Percentiles rank a stretch among this genome's conserved stretches.
Evolutionary conservation across 2,329 filamentous ascomycete species (phyloP).

Genomic region (Metarhizium rileyi): DNA sequence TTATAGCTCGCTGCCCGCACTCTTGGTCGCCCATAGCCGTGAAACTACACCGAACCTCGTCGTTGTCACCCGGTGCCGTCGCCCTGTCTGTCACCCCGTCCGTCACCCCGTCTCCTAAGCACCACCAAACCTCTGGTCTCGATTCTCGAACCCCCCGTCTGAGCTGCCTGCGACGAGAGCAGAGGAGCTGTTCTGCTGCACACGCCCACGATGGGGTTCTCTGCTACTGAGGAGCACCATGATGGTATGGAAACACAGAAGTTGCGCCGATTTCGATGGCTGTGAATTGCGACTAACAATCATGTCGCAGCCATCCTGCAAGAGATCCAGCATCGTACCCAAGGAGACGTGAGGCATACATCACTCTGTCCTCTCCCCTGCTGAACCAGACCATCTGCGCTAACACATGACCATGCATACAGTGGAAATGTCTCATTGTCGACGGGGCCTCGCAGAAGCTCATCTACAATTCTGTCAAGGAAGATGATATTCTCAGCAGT

Average conservation of each 20-base stretch:
- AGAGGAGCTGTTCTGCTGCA: conserved; percentile 16
- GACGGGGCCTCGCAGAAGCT: conserved; percentile 78
- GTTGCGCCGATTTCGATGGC: background rate
- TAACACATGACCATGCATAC: background rate
- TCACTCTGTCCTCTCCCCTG: background rate
- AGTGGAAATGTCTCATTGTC: conserved; percentile 97
- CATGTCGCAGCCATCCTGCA: conserved; percentile 23
- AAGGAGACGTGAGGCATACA: conserved; percentile 58
- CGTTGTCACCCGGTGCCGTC: background rate
- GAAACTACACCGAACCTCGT: background rate
- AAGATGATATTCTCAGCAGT: conserved; percentile 94
- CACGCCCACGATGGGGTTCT: conserved; percentile 67
- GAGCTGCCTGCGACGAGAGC: background rate
- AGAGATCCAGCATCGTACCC: conserved; percentile 64
- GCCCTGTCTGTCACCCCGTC: background rate
- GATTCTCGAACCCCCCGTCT: no score
- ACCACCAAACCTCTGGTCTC: background rate
- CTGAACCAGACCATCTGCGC: background rate
- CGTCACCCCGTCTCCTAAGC: background rate
- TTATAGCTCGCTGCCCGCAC: background rate
- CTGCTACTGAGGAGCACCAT: conserved; percentile 75
- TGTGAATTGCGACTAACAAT: background rate
- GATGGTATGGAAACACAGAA: conserved; percentile 19
- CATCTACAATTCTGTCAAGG: conserved; percentile 81
- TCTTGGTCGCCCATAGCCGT: background rate